Percentiles rank a stretch among this genome's conserved stretches.
These are phyloP conservation scores for Trichoderma reesei DNA, from an alignment of 495 filamentous ascomycete genomes.

Conservation along the genomic window DNA sequence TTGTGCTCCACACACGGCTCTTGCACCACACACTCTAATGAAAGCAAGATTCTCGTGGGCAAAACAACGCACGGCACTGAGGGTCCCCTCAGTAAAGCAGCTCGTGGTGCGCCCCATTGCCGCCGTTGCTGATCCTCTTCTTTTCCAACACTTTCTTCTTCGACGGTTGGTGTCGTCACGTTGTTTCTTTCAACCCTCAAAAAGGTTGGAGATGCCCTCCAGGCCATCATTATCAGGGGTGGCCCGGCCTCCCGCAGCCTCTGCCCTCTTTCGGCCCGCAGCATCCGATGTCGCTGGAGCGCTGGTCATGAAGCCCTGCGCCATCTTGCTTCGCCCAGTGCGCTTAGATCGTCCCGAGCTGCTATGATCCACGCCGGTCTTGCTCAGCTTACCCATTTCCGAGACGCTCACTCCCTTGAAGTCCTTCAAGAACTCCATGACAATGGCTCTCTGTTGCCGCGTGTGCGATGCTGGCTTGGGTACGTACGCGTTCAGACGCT, in stretches of 20 bases:
- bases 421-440: slow-evolving; percentile 79
- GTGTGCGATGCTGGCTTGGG: slow-evolving; percentile 39
- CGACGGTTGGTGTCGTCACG: background rate
- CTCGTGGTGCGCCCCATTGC: background rate
- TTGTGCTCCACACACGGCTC: background rate
- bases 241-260: slow-evolving; percentile 12
- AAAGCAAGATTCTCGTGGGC: background rate
- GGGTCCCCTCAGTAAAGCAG: background rate
- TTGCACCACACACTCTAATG: background rate
- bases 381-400: slow-evolving; percentile 75
- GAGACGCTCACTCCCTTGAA: slow-evolving; percentile 83
- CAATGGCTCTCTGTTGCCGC: slow-evolving; percentile 68
- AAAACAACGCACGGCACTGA: background rate
- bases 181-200: slow-evolving; percentile 17
- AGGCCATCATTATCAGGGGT: slow-evolving; percentile 19
- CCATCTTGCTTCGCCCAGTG: slow-evolving; percentile 42
- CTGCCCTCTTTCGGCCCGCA: background rate
- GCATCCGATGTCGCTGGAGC: slow-evolving; percentile 1
- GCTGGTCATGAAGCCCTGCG: slow-evolving; percentile 45
- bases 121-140: background rate
- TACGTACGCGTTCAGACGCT: slow-evolving; percentile 50
- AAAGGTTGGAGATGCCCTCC: slow-evolving; percentile 23
- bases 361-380: slow-evolving; percentile 25
- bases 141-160: no score
- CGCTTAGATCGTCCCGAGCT: slow-evolving; percentile 22